These are phyloP conservation scores for Starmerella vitae DNA, from an alignment of 805 yeast genomes.

Conservation along the genomic window DNA sequence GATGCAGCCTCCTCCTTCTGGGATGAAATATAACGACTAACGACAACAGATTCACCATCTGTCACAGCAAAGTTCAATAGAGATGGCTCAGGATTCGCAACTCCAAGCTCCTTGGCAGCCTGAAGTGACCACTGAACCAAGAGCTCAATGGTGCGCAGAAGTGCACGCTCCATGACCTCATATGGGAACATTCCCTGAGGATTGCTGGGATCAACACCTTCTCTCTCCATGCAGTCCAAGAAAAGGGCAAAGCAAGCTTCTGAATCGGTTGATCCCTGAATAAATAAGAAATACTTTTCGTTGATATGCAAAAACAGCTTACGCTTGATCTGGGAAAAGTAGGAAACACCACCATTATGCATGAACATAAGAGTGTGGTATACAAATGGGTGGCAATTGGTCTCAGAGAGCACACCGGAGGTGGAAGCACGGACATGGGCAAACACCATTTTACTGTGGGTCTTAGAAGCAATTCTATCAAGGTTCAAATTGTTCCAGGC, in stretches of 20 bases:
- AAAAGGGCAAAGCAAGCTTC: slow-evolving; percentile 90
- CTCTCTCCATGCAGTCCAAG: slow-evolving; percentile 55
- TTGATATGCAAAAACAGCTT: slow-evolving; percentile 54
- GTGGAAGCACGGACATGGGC: slow-evolving; percentile 96
- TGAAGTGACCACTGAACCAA: slow-evolving; percentile 71
- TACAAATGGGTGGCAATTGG: slow-evolving; percentile 93
- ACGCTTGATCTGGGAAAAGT: slow-evolving; percentile 61
- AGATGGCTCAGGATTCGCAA: slow-evolving; percentile 50
- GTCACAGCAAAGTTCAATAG: slow-evolving; percentile 88
- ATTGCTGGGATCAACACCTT: slow-evolving; percentile 62
- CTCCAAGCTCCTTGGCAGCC: slow-evolving; percentile 30
- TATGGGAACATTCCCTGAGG: slow-evolving; percentile 38
- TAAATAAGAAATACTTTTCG: slow-evolving; percentile 62
- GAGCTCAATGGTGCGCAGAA: slow-evolving; percentile 56
- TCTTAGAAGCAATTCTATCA: slow-evolving; percentile 74
- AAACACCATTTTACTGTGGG: slow-evolving; percentile 70
- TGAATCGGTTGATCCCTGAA: slow-evolving; percentile 92
- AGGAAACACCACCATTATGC: slow-evolving; percentile 82
- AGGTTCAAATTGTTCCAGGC: slow-evolving; percentile 87
- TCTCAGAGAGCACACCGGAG: slow-evolving; percentile 83
- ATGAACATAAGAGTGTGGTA: slow-evolving; percentile 81
- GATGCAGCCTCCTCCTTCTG: slow-evolving; percentile 93
- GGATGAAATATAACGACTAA: slow-evolving; percentile 77
- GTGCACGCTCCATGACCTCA: slow-evolving; percentile 47
- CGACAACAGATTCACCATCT: slow-evolving; percentile 77